A percentile compares a stretch with the other conserved stretches of the same genome.
phyloP scores from a whole-genome alignment of 2,329 filamentous ascomycete genomes.

The Xylaria sp. region DNA sequence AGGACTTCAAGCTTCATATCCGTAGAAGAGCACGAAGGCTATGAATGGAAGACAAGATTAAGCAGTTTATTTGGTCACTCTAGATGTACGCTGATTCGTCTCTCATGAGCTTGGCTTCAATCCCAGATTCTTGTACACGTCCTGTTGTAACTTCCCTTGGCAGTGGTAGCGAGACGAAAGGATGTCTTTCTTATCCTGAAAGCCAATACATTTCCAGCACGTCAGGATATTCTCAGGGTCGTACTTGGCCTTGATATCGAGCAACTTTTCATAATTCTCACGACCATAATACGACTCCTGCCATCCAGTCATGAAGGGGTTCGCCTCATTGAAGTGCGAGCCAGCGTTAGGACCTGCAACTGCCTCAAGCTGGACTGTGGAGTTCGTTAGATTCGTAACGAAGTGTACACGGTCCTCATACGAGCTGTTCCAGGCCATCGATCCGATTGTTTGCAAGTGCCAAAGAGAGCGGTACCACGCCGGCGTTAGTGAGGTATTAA shows the following conservation, averaged over 20 bases:
- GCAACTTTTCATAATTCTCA: slow-evolving; percentile 34
- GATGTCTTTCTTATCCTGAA: slow-evolving; percentile 33
- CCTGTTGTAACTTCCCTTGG: slow-evolving; percentile 35
- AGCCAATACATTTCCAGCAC: slow-evolving; percentile 38
- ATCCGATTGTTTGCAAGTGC: slow-evolving; percentile 34
- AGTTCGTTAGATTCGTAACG: slow-evolving; percentile 35
- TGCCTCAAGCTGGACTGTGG: slow-evolving; percentile 33
- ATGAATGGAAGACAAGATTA: background rate
- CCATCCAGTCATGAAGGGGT: slow-evolving; percentile 38
- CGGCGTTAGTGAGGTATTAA: slow-evolving; percentile 34
- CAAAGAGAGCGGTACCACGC: slow-evolving; percentile 39
- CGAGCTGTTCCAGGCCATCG: slow-evolving; percentile 36
- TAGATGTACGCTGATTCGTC: background rate
- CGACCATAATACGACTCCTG: slow-evolving; percentile 36
- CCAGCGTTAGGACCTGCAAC: slow-evolving; percentile 32
- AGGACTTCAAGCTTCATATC: background rate
- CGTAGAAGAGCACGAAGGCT: background rate
- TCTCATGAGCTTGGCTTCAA: slow-evolving; percentile 31
- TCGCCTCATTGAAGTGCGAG: slow-evolving; percentile 38
- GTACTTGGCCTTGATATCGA: slow-evolving; percentile 35
- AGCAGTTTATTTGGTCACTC: background rate
- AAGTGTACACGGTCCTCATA: slow-evolving; percentile 33
- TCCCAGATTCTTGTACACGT: slow-evolving; percentile 33
- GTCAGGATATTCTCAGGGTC: slow-evolving; percentile 33
- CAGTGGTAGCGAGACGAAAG: slow-evolving; percentile 30